Evolutionary conservation across 2,329 filamentous ascomycete species (phyloP), one percentile per base, ranked within the genome.

Genomic region (Aspergillus sojae): DNA sequence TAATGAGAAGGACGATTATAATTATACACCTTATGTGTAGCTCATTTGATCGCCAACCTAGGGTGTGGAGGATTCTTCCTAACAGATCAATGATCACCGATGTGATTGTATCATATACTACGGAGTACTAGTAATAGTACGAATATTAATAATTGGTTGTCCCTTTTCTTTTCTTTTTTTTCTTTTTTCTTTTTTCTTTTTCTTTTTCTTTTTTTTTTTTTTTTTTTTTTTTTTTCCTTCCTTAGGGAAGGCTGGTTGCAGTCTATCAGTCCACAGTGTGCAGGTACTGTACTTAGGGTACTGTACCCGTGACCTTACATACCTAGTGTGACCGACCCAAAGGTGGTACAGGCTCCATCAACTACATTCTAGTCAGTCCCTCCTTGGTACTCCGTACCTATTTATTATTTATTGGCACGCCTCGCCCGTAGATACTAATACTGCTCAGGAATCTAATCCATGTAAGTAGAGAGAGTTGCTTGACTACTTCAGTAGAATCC

Each of bases 201-300:
- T 48, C 19, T 26, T 32, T 32, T 32, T 32, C 11, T 4, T 10
- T 32, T 10, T 32, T 32, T 11, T 23, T 23, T 23, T 23, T 23
- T 23, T 23, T 23, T 23, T 32, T 11, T 11, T 4, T 11, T 11
- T 32, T 32, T 32, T 32, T 32, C 5, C 5, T 16, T 32, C 19
- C 28, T 30, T 10, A 16, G 14, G 19, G 28, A 32, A 52, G 48
- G 48, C 48, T 34, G 48, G 48, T 52, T 32, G 26, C 26, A 32
- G 48, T 32, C 46, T 50, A 52, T 34, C 48, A 52, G 48, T 52
- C 48, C 48, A 52, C 48, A 52, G 48, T 28, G 28, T 52, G 48
- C 48, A 52, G 48, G 48, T 52, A 52, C 48, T 32, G 48, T 34
- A 41, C 39, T 9, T n/a, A 32, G 48, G 28, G 48, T 52, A 34